Percentiles rank a stretch among this genome's conserved stretches.
These are phyloP conservation scores for Saturnispora gosingensis DNA, from an alignment of 805 yeast genomes.

Conservation along the genomic window DNA sequence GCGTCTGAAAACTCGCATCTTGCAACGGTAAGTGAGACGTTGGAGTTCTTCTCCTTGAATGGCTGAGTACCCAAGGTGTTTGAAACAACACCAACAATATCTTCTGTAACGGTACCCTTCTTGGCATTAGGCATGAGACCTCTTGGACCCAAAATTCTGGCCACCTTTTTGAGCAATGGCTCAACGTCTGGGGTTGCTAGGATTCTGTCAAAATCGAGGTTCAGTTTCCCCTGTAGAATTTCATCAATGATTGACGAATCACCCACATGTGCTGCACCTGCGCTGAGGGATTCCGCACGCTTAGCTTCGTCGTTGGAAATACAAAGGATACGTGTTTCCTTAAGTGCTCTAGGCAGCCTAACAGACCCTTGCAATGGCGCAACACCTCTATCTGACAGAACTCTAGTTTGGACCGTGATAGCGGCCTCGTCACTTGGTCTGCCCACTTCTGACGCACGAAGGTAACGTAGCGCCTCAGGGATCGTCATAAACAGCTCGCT, in stretches of 20 bases:
- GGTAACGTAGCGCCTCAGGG: constrained; percentile 61
- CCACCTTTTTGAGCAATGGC: constrained; percentile 52
- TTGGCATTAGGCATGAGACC: constrained; percentile 84
- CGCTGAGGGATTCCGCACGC: constrained; percentile 41
- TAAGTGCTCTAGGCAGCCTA: constrained; percentile 62
- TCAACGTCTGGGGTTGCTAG: constrained; percentile 81
- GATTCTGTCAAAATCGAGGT: constrained; percentile 58
- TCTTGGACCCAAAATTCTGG: constrained; percentile 77
- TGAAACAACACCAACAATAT: constrained; percentile 44
- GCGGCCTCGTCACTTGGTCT: constrained; percentile 64
- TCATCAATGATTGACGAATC: constrained; percentile 59
- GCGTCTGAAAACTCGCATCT: constrained; percentile 69
- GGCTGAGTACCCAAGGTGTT: constrained; percentile 59
- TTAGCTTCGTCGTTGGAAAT: constrained; percentile 52
- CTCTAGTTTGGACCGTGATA: constrained; percentile 51
- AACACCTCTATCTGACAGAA: constrained; percentile 70
- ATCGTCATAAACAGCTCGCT: constrained; percentile 65
- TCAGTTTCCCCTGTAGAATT: constrained; percentile 45
- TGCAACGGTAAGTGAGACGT: constrained; percentile 62
- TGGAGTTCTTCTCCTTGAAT: constrained; percentile 63
- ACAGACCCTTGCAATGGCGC: constrained; percentile 66
- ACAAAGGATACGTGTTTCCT: constrained; percentile 54
- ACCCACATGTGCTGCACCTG: constrained; percentile 63
- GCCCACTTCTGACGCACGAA: constrained; percentile 90
- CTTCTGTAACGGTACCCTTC: constrained; percentile 76